Evolutionary conservation across 1,284 basidiomycete genomes (phyloP).

Genomic region (Apiotrichum akiyoshidainum): DNA sequence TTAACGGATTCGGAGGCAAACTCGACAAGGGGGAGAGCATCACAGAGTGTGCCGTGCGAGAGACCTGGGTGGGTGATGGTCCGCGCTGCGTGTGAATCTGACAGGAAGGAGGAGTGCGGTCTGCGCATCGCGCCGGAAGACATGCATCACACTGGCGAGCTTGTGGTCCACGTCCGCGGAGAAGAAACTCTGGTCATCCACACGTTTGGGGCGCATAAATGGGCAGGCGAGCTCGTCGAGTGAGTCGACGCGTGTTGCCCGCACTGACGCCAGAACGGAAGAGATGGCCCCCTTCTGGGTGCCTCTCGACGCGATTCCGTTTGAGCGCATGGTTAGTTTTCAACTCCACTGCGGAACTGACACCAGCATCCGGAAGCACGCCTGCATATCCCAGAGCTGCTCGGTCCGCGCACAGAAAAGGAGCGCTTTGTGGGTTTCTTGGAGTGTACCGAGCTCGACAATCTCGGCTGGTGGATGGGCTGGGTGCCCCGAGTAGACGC

Average conservation of each 20-base stretch:
- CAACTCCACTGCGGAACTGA: no score
- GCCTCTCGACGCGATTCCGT: neutral
- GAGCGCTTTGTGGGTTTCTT: neutral
- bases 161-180: neutral
- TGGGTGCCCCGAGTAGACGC: neutral
- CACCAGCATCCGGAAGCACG: neutral
- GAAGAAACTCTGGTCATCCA: neutral
- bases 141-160: neutral
- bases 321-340: neutral
- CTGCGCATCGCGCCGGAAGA: slow-evolving; percentile 54
- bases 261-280: neutral
- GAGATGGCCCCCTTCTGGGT: slow-evolving; percentile 4
- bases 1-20: slow-evolving; percentile 73
- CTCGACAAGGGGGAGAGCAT: slow-evolving; percentile 63
- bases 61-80: slow-evolving; percentile 51
- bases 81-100: neutral
- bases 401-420: neutral
- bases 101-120: slow-evolving; percentile 70
- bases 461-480: slow-evolving; percentile 3
- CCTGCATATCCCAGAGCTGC: neutral
- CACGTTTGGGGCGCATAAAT: neutral
- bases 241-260: neutral
- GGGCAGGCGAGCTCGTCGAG: neutral
- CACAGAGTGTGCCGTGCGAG: slow-evolving; percentile 61
- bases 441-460: neutral